Percentiles rank a stretch among this genome's conserved stretches.
Conservation (phyloP, 1,139 yeast species). For the Yueomyces sp. region DNA sequence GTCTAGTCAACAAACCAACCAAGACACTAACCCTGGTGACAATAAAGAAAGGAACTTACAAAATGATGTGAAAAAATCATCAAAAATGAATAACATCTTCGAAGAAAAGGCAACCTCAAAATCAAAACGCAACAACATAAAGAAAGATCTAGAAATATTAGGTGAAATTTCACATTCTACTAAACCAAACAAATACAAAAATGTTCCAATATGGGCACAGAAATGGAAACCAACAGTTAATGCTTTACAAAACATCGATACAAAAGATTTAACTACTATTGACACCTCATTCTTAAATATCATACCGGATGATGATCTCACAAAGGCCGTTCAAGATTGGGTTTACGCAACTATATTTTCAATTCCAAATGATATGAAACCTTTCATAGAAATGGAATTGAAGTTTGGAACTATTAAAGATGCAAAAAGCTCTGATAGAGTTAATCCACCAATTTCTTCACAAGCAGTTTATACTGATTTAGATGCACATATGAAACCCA, state of each 20-base stretch:
- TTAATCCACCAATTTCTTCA: conserved; percentile 60
- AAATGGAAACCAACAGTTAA: conserved; percentile 45
- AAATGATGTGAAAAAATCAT: neutral
- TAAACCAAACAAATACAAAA: conserved; percentile 52
- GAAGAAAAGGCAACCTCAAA: conserved; percentile 19
- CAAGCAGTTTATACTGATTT: conserved; percentile 53
- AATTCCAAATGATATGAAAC: conserved; percentile 45
- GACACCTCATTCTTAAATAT: conserved; percentile 50
- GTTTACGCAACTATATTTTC: conserved; percentile 66
- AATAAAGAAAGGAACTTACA: neutral
- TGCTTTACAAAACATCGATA: conserved; percentile 21
- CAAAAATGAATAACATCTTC: conserved; percentile 16
- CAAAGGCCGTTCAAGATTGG: conserved; percentile 81
- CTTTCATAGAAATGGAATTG: conserved; percentile 65
- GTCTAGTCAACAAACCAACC: neutral
- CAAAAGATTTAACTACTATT: conserved; percentile 17
- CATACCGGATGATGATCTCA: conserved; percentile 72
- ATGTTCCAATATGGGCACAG: conserved; percentile 77
- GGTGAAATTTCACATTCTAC: conserved; percentile 21
- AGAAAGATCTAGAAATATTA: conserved; percentile 20
- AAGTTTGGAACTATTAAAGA: conserved; percentile 71
- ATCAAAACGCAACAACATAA: conserved; percentile 22
- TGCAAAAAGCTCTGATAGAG: conserved; percentile 40
- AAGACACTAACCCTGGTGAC: neutral
- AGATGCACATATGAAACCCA: conserved; percentile 54